These are phyloP conservation scores for Diaporthe humulicola DNA, from an alignment of 2,329 filamentous ascomycete species.

Conservation along the genomic window DNA sequence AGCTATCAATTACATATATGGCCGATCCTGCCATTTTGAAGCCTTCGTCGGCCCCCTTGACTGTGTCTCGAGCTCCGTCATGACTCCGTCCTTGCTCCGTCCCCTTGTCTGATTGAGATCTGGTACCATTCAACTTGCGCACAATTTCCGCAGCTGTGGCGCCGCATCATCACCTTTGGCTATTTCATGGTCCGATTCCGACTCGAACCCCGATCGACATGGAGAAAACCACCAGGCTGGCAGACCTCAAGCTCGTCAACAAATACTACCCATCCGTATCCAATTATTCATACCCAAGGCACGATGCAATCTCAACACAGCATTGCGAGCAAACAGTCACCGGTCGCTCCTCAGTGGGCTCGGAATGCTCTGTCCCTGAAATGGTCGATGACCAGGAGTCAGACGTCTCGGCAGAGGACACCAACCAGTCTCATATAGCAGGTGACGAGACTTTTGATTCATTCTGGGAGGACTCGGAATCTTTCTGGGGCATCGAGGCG, in stretches of 20 bases:
- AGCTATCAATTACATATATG: slow-evolving; percentile 33
- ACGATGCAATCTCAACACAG: slow-evolving; percentile 1
- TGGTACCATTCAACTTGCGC: neutral
- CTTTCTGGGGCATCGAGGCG: slow-evolving; percentile 31
- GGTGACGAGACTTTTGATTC: slow-evolving; percentile 39
- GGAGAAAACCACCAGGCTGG: slow-evolving; percentile 36
- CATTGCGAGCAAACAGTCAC: neutral
- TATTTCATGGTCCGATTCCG: neutral
- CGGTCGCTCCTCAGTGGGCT: slow-evolving; percentile 38
- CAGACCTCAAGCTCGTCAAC: slow-evolving; percentile 40
- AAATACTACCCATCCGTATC: slow-evolving; percentile 38
- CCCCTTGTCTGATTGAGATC: neutral
- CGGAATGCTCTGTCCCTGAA: slow-evolving; percentile 36
- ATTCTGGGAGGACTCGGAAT: slow-evolving; percentile 40
- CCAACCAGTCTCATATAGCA: slow-evolving; percentile 32
- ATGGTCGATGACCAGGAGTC: slow-evolving; percentile 40
- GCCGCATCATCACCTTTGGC: neutral
- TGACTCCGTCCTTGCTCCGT: neutral
- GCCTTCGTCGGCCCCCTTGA: slow-evolving; percentile 11
- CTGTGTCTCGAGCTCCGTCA: slow-evolving; percentile 8
- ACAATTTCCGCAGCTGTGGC: slow-evolving; percentile 1
- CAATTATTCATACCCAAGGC: slow-evolving; percentile 39
- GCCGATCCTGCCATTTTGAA: slow-evolving; percentile 21
- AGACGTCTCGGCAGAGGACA: slow-evolving; percentile 32
- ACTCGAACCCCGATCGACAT: slow-evolving; percentile 22